Evolutionary conservation across 179 eudicot species (phyloP), one percentile per base, ranked within the genome.

Genomic region (Gypsophila paniculata): DNA sequence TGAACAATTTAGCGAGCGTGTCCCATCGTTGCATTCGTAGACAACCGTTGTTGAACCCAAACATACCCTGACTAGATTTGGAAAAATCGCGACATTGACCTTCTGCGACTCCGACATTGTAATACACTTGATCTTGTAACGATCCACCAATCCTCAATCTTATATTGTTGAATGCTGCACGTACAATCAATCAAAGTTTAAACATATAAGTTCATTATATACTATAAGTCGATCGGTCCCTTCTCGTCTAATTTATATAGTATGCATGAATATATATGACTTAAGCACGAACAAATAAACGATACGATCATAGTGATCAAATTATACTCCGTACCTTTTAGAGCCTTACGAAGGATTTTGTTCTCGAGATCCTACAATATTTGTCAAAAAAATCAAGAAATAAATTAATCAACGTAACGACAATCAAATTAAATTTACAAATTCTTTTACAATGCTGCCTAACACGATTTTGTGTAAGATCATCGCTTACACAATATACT

Each of bases 71-170:
- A 0, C 68, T 9, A 7, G 13, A 53, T 21, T 67, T 78, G 6
- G 64, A 72, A 72, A 89, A 82, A 4, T 62, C 68, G 18, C 77
- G 81, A 72, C 94, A 89, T 64, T 73, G 60, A 6, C 42, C 57
- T 11, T 23, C 53, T 3, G 78, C 66, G 0, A 29, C 26, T 73
- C 89, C 89, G 7, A 81, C 85, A 38, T 87, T 70, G 79, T 87
- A 89, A 13, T 82, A 18, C 10, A 87, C 77, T 68, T 81, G 89
- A 68, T 89, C 94, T 79, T 87, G 85, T 34, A 89, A 51, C 15
- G 94, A 85, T 1, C 94, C 89, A 67, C 91, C 94, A 3, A 87
- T 52, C 71, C 91, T 84, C 19, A 89, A 65, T 63, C 88, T 74
- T 18, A 89, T 61, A 22, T 80, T 66, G 17, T 60, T 48, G 57